These are phyloP conservation scores for Rutstroemia sp. DNA, from an alignment of 2,329 filamentous ascomycete genomes.

Conservation along the genomic window DNA sequence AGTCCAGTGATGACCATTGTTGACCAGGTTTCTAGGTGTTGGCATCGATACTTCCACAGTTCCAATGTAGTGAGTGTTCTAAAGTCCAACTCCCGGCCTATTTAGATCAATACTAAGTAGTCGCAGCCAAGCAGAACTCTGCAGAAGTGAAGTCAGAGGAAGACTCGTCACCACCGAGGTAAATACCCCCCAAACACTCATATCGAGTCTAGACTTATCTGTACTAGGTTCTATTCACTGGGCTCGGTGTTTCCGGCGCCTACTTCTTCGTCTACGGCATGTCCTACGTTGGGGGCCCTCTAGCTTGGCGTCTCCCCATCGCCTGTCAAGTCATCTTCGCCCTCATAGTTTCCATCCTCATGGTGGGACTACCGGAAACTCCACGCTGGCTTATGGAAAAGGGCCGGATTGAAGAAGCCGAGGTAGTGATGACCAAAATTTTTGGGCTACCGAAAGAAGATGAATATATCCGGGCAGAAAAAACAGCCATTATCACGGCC, in stretches of 20 bases:
- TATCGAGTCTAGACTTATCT: too few species aligned
- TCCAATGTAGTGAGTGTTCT: background rate
- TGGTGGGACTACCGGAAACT: conserved; percentile 33
- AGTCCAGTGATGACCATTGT: too few species aligned
- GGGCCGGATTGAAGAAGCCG: conserved; percentile 29
- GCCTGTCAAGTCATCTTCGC: conserved; percentile 36
- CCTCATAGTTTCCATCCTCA: conserved; percentile 31
- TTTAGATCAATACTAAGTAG: background rate
- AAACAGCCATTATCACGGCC: conserved; percentile 29
- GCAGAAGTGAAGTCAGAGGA: background rate
- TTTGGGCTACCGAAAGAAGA: conserved; percentile 14
- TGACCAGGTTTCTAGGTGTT: background rate
- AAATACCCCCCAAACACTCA: too few species aligned
- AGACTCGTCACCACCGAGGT: background rate
- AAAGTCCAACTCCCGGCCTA: background rate
- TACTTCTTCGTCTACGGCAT: conserved; percentile 36
- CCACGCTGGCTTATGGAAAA: conserved; percentile 32
- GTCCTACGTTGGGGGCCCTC: conserved; percentile 28
- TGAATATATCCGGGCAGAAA: conserved; percentile 21
- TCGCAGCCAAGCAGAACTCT: background rate
- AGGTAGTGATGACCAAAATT: conserved; percentile 24
- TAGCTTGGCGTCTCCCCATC: conserved; percentile 38
- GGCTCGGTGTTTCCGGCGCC: conserved; percentile 39
- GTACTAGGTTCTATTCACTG: conserved; percentile 27
- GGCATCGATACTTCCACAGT: background rate